phyloP scores from a whole-genome alignment of 108 stramenopile species.

The Poteriospumella lacustris region DNA sequence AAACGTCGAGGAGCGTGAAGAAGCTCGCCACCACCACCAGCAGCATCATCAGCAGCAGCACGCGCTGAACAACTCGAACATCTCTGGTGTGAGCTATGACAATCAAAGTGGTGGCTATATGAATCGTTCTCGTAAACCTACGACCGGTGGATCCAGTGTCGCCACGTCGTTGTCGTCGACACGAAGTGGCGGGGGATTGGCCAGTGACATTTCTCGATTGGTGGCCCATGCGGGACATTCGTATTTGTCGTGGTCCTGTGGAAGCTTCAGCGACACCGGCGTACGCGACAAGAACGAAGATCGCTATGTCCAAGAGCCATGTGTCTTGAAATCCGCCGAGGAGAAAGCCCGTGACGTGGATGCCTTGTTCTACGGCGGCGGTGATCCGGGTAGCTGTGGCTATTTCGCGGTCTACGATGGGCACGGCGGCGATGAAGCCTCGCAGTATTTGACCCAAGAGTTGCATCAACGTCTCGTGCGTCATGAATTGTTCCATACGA shows the following conservation, averaged over 20 bases:
- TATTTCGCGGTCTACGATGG: slow-evolving; percentile 27
- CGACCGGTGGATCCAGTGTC: background rate
- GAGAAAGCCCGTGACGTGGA: background rate
- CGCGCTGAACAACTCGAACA: background rate
- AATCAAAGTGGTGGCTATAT: background rate
- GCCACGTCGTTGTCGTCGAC: no score
- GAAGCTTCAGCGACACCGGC: background rate
- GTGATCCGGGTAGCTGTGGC: background rate
- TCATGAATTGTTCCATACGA: slow-evolving; percentile 12
- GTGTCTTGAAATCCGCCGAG: background rate
- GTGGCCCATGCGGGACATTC: background rate
- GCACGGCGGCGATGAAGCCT: slow-evolving; percentile 19
- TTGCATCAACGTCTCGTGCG: slow-evolving; percentile 32
- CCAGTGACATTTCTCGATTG: background rate
- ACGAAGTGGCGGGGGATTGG: background rate
- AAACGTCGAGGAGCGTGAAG: background rate
- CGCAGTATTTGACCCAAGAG: slow-evolving; percentile 22
- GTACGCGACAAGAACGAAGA: slow-evolving; percentile 10
- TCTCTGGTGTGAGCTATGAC: background rate
- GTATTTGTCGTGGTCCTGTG: background rate
- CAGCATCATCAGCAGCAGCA: background rate
- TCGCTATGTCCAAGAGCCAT: slow-evolving; percentile 11
- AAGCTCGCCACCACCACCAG: background rate
- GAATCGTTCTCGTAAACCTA: background rate
- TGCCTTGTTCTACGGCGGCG: background rate